Evolutionary conservation across 495 filamentous ascomycete genomes (phyloP), one percentile per base, ranked within the genome.

Genomic region (Lichenothelia convexa): DNA sequence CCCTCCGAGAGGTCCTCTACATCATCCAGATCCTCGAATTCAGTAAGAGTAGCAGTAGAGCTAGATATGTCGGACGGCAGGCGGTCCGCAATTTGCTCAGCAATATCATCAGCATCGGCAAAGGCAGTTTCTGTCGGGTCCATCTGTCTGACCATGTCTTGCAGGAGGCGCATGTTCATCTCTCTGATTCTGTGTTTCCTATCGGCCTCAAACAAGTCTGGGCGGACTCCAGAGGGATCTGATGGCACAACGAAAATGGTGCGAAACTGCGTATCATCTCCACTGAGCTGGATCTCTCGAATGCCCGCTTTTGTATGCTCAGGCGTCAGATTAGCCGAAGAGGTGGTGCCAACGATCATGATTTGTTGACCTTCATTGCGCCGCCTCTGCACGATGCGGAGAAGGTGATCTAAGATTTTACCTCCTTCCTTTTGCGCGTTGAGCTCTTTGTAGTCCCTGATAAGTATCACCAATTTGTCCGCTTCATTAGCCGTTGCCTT

Each of bases 391-490:
- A 91, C 72, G n/a, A 75, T 61, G 39, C 72, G 64, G 31, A 77
- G 71, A 6, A 97, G 55, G 31, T 72, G 68, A 18, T 47, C 49
- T 3, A 94, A 50, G 17, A 89, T 61, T 20, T 60, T 63, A 1
- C 65, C 50, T n/a, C 80, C 77, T 15, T 73, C 66, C 6, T 61
- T 48, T 1, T 78, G 73, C 35, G 60, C 58, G 44, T 64, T 68
- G 9, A 94, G 61, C 30, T 89, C 79, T 18, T 71, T 70, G 47
- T 82, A 83, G 49, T 93, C 85, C 45, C 76, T 70, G 7, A 95
- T 55, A 33, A 84, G 77, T 6, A 97, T 58, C 39, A 94, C 81
- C 11, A 54, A 40, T 21, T 42, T 36, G n/a, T 32, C 24, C 9
- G 24, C 1, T 13, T 13, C 15, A 11, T 29, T 9, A 29, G 24